phyloP scores from a whole-genome alignment of 2,329 filamentous ascomycete species.

The Alternaria sp. region DNA sequence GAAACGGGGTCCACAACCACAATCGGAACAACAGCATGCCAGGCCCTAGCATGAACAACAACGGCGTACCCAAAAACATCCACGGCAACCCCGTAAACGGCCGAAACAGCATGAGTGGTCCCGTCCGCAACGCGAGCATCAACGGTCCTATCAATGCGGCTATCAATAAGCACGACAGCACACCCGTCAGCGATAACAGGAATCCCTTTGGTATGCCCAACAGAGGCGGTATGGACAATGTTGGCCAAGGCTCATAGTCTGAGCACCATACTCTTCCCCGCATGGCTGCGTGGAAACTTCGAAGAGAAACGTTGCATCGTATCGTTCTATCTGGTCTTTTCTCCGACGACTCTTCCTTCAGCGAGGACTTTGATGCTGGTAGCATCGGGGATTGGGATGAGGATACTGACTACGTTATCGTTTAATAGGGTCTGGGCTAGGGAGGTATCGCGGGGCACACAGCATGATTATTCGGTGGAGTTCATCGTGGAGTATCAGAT shows the following conservation, averaged over 20 bases:
- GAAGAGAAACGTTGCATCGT: background rate
- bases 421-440: background rate
- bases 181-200: constrained; percentile 28
- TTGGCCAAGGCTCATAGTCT: constrained; percentile 12
- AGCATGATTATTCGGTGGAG: background rate
- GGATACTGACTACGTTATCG: background rate
- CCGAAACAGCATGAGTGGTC: constrained; percentile 8
- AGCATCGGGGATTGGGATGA: background rate
- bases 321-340: background rate
- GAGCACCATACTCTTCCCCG: background rate
- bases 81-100: constrained; percentile 8
- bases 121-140: constrained; percentile 18
- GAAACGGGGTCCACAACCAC: constrained; percentile 8
- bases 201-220: constrained; percentile 10
- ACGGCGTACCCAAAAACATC: constrained; percentile 5
- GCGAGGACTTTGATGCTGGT: background rate
- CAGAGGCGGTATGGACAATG: background rate
- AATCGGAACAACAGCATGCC: constrained; percentile 9
- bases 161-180: constrained; percentile 23
- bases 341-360: background rate
- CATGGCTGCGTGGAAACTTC: background rate
- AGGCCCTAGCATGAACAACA: constrained; percentile 11
- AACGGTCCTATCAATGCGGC: constrained; percentile 10
- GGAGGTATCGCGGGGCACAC: background rate
- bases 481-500: background rate